Conservation (phyloP, 768 basidiomycete species). For the Russula foetens region DNA sequence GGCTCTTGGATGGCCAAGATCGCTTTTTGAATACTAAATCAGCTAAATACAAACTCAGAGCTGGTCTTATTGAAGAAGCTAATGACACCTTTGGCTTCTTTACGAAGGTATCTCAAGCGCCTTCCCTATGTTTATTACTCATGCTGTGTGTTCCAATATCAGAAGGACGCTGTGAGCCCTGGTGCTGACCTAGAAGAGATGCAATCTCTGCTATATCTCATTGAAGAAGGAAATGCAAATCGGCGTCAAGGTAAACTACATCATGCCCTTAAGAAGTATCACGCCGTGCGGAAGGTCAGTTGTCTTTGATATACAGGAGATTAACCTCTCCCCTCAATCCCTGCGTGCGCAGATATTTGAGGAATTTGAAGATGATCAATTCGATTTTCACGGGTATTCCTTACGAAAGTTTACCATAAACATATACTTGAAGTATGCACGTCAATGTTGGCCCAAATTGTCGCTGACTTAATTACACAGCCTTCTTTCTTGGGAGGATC, state of each 20-base stretch:
- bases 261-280: conserved; percentile 80
- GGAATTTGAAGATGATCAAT: conserved; percentile 91
- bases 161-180: conserved; percentile 82
- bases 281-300: conserved; percentile 62
- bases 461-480: conserved; percentile 31
- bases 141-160: neutral
- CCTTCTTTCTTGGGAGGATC: conserved; percentile 76
- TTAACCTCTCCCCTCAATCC: neutral
- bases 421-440: conserved; percentile 72
- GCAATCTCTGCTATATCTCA: conserved; percentile 85
- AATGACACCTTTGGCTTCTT: conserved; percentile 72
- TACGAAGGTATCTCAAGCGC: conserved; percentile 56
- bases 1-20: conserved; percentile 86
- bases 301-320: neutral
- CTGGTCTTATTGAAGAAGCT: conserved; percentile 73
- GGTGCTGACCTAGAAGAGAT: conserved; percentile 85
- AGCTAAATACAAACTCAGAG: conserved; percentile 84
- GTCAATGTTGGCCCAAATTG: neutral
- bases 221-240: conserved; percentile 74
- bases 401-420: conserved; percentile 82
- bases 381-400: conserved; percentile 95
- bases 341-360: conserved; percentile 54
- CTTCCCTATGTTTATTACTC: neutral
- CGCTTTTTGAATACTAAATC: conserved; percentile 90
- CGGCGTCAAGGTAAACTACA: conserved; percentile 54